phyloP scores from a whole-genome alignment of 2,329 filamentous ascomycete species.

The Sarocladium oryzae region DNA sequence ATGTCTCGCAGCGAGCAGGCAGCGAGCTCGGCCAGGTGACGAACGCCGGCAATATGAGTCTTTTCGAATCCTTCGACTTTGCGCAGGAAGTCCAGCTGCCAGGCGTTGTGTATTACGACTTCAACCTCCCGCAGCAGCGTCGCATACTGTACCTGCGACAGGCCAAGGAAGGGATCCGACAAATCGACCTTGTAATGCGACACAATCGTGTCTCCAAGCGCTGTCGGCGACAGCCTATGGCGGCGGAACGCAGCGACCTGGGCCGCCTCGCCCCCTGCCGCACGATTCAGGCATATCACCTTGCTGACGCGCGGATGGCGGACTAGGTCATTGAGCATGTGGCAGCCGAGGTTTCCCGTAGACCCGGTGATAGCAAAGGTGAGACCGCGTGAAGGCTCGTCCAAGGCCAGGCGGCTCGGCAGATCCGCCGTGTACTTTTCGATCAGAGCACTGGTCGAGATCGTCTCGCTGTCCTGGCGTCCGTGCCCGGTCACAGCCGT shows the following conservation, averaged over 20 bases:
- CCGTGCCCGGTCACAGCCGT: conserved; percentile 13
- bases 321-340: conserved; percentile 44
- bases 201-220: neutral
- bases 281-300: conserved; percentile 21
- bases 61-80: conserved; percentile 18
- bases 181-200: conserved; percentile 11
- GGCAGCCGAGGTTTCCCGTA: conserved; percentile 81
- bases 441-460: conserved; percentile 16
- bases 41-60: conserved; percentile 42
- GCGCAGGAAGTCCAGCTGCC: conserved; percentile 12
- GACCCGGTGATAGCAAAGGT: conserved; percentile 80
- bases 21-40: conserved; percentile 40
- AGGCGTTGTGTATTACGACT: conserved; percentile 14
- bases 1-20: conserved; percentile 26
- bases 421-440: conserved; percentile 24
- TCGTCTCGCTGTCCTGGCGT: conserved; percentile 10
- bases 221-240: neutral
- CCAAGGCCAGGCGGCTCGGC: conserved; percentile 9
- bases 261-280: neutral
- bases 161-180: conserved; percentile 7
- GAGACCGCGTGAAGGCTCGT: conserved; percentile 23
- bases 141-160: conserved; percentile 8
- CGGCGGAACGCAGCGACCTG: neutral
- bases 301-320: conserved; percentile 15
- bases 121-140: conserved; percentile 8